A percentile compares a stretch with the other conserved stretches of the same genome.
phyloP scores from a whole-genome alignment of 108 stramenopile species.

The Pseudonitzschia pungens region DNA sequence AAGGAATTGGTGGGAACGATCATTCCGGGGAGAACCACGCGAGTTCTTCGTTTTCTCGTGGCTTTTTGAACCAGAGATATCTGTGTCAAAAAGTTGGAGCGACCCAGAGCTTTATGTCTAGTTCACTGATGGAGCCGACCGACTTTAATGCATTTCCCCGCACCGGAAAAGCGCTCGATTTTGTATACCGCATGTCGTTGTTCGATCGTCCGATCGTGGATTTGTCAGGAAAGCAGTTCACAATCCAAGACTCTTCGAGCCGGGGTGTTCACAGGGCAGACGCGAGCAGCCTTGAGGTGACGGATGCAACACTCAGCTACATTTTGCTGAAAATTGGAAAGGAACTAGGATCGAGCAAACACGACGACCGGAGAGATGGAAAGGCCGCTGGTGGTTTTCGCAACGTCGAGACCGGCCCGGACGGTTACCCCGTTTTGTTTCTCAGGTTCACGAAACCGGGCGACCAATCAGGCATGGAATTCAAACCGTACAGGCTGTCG shows the following conservation, averaged over 20 bases:
- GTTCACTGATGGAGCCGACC: slow-evolving; percentile 72
- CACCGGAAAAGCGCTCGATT: slow-evolving; percentile 76
- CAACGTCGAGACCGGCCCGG: slow-evolving; percentile 51
- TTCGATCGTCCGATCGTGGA: slow-evolving; percentile 75
- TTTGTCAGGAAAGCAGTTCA: slow-evolving; percentile 68
- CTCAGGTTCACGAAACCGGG: slow-evolving; percentile 36
- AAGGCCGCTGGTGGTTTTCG: background rate
- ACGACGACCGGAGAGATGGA: background rate
- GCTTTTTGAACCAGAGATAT: slow-evolving; percentile 51
- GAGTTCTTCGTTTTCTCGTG: slow-evolving; percentile 36
- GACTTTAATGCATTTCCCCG: slow-evolving; percentile 77
- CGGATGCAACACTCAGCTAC: slow-evolving; percentile 72
- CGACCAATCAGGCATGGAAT: slow-evolving; percentile 42
- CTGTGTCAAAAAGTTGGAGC: slow-evolving; percentile 56
- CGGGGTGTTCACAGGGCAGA: slow-evolving; percentile 64
- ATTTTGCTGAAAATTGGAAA: slow-evolving; percentile 56
- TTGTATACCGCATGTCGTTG: slow-evolving; percentile 74
- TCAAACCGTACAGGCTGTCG: slow-evolving; percentile 73
- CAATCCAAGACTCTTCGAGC: slow-evolving; percentile 62
- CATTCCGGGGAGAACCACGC: slow-evolving; percentile 1
- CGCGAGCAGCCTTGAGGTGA: slow-evolving; percentile 77
- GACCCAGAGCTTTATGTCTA: slow-evolving; percentile 46
- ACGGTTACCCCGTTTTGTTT: slow-evolving; percentile 63
- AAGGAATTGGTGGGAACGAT: slow-evolving; percentile 25
- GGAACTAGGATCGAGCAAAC: background rate